Percentiles rank a stretch among this genome's conserved stretches.
Conservation (phyloP, 345 rosid species). For the Gossypium herbaceum region DNA sequence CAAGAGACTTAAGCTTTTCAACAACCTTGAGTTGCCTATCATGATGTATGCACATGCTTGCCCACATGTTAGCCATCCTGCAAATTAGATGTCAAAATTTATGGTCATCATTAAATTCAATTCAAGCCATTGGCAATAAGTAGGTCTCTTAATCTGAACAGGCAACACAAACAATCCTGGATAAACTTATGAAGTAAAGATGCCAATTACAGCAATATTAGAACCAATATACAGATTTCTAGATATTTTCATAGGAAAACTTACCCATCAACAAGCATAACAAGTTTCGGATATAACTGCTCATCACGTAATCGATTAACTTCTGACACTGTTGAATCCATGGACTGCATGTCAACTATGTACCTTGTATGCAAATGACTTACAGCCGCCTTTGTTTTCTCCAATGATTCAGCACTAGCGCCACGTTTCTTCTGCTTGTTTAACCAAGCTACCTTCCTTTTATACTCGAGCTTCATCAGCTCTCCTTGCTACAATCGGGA, state of each 20-base stretch:
- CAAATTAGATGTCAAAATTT: conserved; percentile 7
- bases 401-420: conserved; percentile 67
- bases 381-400: conserved; percentile 91
- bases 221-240: background rate
- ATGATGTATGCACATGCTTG: conserved; percentile 60
- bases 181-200: background rate
- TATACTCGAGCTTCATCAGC: conserved; percentile 93
- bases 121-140: background rate
- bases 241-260: conserved; percentile 13
- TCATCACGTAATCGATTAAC: conserved; percentile 82
- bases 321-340: conserved; percentile 95
- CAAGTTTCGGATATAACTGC: conserved; percentile 82
- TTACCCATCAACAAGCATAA: conserved; percentile 72
- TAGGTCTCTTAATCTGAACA: background rate
- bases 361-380: conserved; percentile 89
- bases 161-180: background rate
- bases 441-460: conserved; percentile 66
- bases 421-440: conserved; percentile 81
- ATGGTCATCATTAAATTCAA: conserved; percentile 6
- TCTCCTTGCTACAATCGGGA: conserved; percentile 72
- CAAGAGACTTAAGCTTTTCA: conserved; percentile 58
- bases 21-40: conserved; percentile 63
- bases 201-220: background rate
- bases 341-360: conserved; percentile 96
- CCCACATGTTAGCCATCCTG: conserved; percentile 95